Percentiles rank a stretch among this genome's conserved stretches.
Evolutionary conservation across 306 rosid species (phyloP).

Genomic region (Fragaria vesca): DNA sequence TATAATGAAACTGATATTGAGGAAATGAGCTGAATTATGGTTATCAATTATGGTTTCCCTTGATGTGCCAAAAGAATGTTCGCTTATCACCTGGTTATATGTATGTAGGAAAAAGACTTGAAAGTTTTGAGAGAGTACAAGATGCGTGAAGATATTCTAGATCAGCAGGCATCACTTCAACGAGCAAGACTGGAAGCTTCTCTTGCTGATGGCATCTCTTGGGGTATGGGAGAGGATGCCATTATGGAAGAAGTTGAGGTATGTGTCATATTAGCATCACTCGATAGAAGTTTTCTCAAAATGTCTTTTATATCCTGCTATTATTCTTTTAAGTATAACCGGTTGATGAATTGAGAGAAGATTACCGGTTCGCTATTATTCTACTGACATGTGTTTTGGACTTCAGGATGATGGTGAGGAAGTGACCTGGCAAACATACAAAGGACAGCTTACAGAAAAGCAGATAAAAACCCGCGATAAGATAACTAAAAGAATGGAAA

Average conservation of each 20-base stretch:
- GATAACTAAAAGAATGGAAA: slow-evolving; percentile 80
- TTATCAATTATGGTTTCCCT: background rate
- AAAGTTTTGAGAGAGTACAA: slow-evolving; percentile 56
- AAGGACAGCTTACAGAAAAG: slow-evolving; percentile 89
- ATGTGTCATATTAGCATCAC: slow-evolving; percentile 25
- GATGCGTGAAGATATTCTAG: slow-evolving; percentile 57
- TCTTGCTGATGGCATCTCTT: slow-evolving; percentile 81
- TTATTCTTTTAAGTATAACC: background rate
- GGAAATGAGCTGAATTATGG: background rate
- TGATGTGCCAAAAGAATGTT: background rate
- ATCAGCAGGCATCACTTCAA: slow-evolving; percentile 87
- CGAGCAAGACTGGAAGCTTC: slow-evolving; percentile 83
- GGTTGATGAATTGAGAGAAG: slow-evolving; percentile 7
- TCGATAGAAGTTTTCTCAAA: slow-evolving; percentile 12
- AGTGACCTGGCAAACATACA: slow-evolving; percentile 92
- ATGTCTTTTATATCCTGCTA: background rate
- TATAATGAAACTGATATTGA: background rate
- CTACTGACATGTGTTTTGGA: slow-evolving; percentile 14
- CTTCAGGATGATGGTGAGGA: slow-evolving; percentile 82
- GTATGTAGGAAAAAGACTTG: slow-evolving; percentile 62
- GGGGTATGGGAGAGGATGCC: slow-evolving; percentile 99
- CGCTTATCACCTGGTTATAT: slow-evolving; percentile 11
- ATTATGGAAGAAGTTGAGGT: slow-evolving; percentile 84
- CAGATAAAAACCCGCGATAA: slow-evolving; percentile 91
- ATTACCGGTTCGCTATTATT: background rate